Percentiles rank a stretch among this genome's conserved stretches.
phyloP scores from a whole-genome alignment of 768 basidiomycete genomes.

The Trametes cinnabarina region DNA sequence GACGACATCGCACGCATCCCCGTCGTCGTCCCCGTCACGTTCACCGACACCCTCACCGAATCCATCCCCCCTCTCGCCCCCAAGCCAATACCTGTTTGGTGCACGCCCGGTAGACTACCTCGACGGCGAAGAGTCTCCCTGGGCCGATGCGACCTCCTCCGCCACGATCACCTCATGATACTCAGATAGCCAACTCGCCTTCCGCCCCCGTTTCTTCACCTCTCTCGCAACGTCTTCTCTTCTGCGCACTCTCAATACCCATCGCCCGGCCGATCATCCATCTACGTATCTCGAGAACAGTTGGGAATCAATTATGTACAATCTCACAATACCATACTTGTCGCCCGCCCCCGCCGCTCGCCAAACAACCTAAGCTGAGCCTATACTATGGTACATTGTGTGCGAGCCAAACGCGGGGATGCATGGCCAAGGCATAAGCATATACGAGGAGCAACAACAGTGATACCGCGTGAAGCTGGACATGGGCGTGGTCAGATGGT shows the following conservation, averaged over 20 bases:
- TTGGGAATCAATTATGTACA: constrained; percentile 17
- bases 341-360: constrained; percentile 2
- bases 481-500: not conserved
- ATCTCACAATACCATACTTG: constrained; percentile 15
- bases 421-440: not conserved
- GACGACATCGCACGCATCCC: not conserved
- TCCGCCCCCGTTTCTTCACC: not conserved
- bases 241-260: not conserved
- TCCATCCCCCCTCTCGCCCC: constrained; percentile 23
- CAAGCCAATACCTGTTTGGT: constrained; percentile 19
- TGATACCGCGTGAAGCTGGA: not conserved
- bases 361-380: not conserved
- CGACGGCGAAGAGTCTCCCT: constrained; percentile 28
- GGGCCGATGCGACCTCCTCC: constrained; percentile 27
- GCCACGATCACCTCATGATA: constrained; percentile 12
- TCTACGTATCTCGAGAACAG: constrained; percentile 8
- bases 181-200: no score
- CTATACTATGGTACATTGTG: not conserved
- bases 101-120: constrained; percentile 23
- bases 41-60: constrained; percentile 18
- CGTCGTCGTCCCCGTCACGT: constrained; percentile 7
- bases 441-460: not conserved
- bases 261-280: not conserved
- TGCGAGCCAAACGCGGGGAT: not conserved
- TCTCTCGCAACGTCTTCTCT: not conserved